Base-by-base conservation (phyloP, 2,329 filamentous ascomycete species). In the Xylariaceae sp. region DNA sequence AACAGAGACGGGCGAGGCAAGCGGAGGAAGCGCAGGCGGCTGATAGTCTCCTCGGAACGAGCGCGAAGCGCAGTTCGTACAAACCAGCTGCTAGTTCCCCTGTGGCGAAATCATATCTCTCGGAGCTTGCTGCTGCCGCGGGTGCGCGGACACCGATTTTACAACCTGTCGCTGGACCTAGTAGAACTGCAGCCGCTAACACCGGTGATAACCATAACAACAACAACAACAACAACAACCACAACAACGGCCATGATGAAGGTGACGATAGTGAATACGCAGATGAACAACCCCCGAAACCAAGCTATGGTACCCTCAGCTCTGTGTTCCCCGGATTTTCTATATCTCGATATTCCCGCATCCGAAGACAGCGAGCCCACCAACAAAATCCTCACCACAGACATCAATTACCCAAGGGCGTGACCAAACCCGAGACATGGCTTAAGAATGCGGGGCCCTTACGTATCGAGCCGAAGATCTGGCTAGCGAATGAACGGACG, bases 401-500 rank as follows among this genome's bases (percentile, higher is more conserved):
- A 19, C 19, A 19, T 19, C 19, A 78, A 50, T 77, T 97, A 2
- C 94, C 94, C 0, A 88, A 91, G 30, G 94, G 94, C 34, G 89
- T 99, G n/a, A 82, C 82, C 27, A 85, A 95, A 67, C 94, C 94
- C 1, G 83, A 81, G 6, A 80, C 84, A 61, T 95, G 92, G 85
- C 89, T 99, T 77, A 99, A 99, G 76, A 95, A 99, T 72, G 82
- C 87, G 35, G 92, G 94, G 2, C 88, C 91, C 37, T 81, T 97
- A 61, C 88, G 91, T 68, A 90, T 99, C 54, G 94, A 99, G 74
- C 91, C 90, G 58, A 99, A 99, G 73, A 92, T 99, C 32, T 99
- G 94, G 92, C 85, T 99, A 54, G 94, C 94, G 52, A 99, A 99
- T 72, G 92, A 99, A 74, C 87, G 94, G 58, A 99, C 94, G 0